Conservation (phyloP, 1,139 yeast genomes). For the Taphrina deformans region DNA sequence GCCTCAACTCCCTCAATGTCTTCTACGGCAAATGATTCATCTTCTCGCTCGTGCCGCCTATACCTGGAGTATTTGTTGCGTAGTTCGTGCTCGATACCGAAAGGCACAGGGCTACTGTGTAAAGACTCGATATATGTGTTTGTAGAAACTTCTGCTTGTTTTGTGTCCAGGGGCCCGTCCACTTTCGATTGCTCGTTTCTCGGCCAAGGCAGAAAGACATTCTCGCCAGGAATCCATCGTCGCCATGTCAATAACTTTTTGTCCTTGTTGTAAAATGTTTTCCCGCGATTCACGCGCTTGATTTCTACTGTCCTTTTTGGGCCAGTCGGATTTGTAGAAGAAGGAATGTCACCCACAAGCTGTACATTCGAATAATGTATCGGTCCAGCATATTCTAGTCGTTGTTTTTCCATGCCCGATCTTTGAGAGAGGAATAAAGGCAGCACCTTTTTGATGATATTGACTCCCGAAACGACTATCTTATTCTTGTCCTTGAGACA, state of each 20-base stretch:
- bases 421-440: conserved; percentile 18
- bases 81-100: conserved; percentile 19
- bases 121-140: conserved; percentile 26
- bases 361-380: conserved; percentile 36
- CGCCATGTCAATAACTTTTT: conserved; percentile 35
- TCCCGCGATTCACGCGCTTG: conserved; percentile 33
- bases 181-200: conserved; percentile 10
- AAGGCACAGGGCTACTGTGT: conserved; percentile 19
- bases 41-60: neutral
- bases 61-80: conserved; percentile 32
- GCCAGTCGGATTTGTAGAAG: conserved; percentile 14
- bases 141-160: conserved; percentile 12
- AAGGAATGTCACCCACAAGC: conserved; percentile 34
- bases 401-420: neutral
- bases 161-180: conserved; percentile 29
- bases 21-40: neutral
- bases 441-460: conserved; percentile 29
- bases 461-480: conserved; percentile 35
- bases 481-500: conserved; percentile 29
- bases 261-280: conserved; percentile 33
- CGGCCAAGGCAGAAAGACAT: conserved; percentile 35
- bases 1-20: neutral
- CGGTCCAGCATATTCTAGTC: conserved; percentile 29
- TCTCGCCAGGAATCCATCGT: conserved; percentile 35
- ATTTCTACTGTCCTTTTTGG: conserved; percentile 28